A percentile compares a stretch with the other conserved stretches of the same genome.
These are phyloP conservation scores for Smallanthus sonchifolius DNA, from an alignment of 129 eudicot species.

Conservation along the genomic window DNA sequence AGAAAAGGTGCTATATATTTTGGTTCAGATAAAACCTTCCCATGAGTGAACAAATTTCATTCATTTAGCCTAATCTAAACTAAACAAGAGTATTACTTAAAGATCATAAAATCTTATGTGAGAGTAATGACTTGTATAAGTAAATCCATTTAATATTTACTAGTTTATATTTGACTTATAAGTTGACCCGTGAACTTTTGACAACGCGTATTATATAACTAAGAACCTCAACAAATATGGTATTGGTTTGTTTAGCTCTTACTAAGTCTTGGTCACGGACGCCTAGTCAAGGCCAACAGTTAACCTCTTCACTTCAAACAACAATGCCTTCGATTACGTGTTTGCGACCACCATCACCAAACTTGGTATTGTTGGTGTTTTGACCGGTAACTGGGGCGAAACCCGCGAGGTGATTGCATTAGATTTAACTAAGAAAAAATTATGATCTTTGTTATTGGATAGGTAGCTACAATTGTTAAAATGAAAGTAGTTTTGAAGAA, in stretches of 20 bases:
- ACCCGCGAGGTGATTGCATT: conserved; percentile 63
- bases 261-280: conserved; percentile 56
- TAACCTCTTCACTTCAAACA: conserved; percentile 52
- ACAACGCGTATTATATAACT: conserved; percentile 30
- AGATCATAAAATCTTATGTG: neutral
- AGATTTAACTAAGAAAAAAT: conserved; percentile 13
- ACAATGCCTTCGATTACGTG: conserved; percentile 46
- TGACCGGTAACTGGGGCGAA: conserved; percentile 74
- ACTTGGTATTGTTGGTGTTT: conserved; percentile 75
- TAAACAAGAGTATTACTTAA: neutral
- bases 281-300: conserved; percentile 49
- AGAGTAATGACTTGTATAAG: neutral
- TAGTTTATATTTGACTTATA: neutral
- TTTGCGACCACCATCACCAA: conserved; percentile 59
- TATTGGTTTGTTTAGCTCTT: conserved; percentile 64
- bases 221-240: conserved; percentile 56
- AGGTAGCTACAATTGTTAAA: conserved; percentile 19
- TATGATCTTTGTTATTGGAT: conserved; percentile 9
- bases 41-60: neutral
- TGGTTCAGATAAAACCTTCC: conserved; percentile 18
- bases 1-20: conserved; percentile 18
- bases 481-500: conserved; percentile 3
- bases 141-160: neutral
- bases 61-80: neutral
- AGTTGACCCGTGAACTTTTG: too few species aligned